phyloP scores from a whole-genome alignment of 768 basidiomycete species.

The Collybiopsis luxurians region DNA sequence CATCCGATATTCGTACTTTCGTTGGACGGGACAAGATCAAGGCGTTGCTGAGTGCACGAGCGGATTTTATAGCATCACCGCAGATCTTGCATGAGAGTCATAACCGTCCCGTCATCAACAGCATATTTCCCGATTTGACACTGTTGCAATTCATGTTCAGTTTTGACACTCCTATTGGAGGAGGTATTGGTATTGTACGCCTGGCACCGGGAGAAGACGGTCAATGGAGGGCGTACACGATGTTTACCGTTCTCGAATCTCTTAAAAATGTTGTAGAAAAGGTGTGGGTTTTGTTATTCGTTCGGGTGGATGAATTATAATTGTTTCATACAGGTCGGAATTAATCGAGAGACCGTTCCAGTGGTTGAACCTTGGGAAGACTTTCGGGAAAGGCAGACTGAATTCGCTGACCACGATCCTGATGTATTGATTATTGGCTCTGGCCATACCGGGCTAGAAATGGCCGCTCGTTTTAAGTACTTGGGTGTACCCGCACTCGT shows the following conservation, averaged over 20 bases:
- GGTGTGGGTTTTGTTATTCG: not conserved
- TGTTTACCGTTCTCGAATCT: not conserved
- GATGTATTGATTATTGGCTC: slow-evolving; percentile 47
- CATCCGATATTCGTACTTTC: not conserved
- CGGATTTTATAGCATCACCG: no score
- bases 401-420: slow-evolving; percentile 17
- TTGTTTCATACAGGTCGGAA: not conserved
- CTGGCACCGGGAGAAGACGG: not conserved
- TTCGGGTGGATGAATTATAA: no score
- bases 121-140: not conserved
- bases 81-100: no score
- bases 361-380: not conserved
- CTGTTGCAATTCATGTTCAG: not conserved
- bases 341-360: no score
- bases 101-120: no score
- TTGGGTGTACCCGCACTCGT: slow-evolving; percentile 54
- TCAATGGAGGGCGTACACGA: not conserved
- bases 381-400: not conserved
- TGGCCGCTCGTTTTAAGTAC: slow-evolving; percentile 63
- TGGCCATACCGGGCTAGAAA: slow-evolving; percentile 63
- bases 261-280: not conserved
- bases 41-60: not conserved
- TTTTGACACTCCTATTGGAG: not conserved
- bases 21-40: not conserved
- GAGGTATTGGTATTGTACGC: not conserved